Conservation (phyloP, 257 asterid species). For the Scutellaria galericulata region DNA sequence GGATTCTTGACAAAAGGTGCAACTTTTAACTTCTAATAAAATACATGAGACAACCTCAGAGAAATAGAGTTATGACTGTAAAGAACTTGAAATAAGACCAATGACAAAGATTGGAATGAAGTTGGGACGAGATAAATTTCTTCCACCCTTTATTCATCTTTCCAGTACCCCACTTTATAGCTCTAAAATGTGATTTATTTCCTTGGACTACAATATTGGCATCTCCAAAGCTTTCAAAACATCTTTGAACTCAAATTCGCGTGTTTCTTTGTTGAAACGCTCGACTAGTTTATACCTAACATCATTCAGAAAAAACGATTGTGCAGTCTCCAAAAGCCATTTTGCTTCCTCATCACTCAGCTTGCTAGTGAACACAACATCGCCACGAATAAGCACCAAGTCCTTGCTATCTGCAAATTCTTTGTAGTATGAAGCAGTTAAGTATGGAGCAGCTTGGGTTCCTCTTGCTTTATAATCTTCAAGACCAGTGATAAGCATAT, state of each 20-base stretch:
- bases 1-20: neutral
- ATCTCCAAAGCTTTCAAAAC: slow-evolving; percentile 79
- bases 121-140: neutral
- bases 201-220: slow-evolving; percentile 61
- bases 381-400: slow-evolving; percentile 87
- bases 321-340: slow-evolving; percentile 89
- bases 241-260: slow-evolving; percentile 89
- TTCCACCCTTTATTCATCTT: slow-evolving; percentile 28
- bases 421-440: slow-evolving; percentile 72
- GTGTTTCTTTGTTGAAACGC: slow-evolving; percentile 79
- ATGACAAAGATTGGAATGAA: slow-evolving; percentile 3
- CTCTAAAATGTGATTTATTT: neutral
- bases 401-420: slow-evolving; percentile 90
- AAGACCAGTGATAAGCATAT: slow-evolving; percentile 92
- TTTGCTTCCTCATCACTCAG: slow-evolving; percentile 81
- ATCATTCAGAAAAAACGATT: slow-evolving; percentile 87
- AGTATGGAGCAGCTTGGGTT: slow-evolving; percentile 93
- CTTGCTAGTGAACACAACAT: slow-evolving; percentile 87
- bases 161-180: neutral
- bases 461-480: slow-evolving; percentile 97
- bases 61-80: neutral
- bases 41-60: neutral
- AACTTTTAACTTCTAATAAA: neutral
- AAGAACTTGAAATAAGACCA: neutral
- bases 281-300: slow-evolving; percentile 84